Evolutionary conservation across 2,329 filamentous ascomycete genomes (phyloP).

Genomic region (Diaporthe vexans): DNA sequence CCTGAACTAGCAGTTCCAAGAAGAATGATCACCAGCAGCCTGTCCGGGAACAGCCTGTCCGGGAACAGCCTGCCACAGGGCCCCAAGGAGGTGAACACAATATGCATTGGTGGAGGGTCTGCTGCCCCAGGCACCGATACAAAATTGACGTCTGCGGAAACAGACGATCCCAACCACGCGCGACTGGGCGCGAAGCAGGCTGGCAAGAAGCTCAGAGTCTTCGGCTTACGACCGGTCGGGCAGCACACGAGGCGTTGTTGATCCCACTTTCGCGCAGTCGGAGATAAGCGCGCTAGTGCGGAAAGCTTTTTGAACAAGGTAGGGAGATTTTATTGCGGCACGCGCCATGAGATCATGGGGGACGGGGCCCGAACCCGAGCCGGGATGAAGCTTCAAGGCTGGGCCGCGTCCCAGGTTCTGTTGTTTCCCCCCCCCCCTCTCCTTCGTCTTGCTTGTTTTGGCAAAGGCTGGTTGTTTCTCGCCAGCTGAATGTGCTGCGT

Average conservation of each 20-base stretch:
- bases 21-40: not conserved
- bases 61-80: conserved; percentile 1
- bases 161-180: not conserved
- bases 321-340: conserved; percentile 6
- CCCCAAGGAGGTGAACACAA: not conserved
- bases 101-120: conserved; percentile 4
- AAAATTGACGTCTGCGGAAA: conserved; percentile 20
- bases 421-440: no score
- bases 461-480: not conserved
- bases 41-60: not conserved
- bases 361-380: conserved; percentile 11
- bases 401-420: not conserved
- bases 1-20: conserved; percentile 5
- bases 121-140: not conserved
- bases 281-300: conserved; percentile 26
- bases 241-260: conserved; percentile 23
- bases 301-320: not conserved
- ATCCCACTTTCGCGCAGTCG: conserved; percentile 30
- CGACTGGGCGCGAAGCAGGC: not conserved
- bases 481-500: not conserved
- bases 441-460: not conserved
- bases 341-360: conserved; percentile 23
- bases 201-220: not conserved
- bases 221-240: conserved; percentile 22
- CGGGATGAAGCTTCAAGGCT: conserved; percentile 1